phyloP scores from a whole-genome alignment of 257 asterid species.

The Primulina huaijiensis region DNA sequence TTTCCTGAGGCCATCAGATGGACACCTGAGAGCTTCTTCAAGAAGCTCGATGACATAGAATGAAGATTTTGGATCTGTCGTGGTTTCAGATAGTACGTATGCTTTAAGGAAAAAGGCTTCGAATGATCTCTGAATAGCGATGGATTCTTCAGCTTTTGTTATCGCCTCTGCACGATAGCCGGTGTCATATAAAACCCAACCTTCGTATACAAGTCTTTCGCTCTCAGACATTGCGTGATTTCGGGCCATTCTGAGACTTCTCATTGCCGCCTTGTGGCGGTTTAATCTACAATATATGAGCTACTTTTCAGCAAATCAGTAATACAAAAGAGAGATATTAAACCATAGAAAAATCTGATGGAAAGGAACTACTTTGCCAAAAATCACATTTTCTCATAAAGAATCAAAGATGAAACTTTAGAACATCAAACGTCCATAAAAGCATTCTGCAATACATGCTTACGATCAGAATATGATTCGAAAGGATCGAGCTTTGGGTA shows the following conservation, averaged over 20 bases:
- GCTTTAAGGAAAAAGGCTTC: constrained; percentile 96
- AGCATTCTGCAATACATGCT: constrained; percentile 1
- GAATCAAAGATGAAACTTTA: neutral
- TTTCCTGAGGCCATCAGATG: constrained; percentile 94
- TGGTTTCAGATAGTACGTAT: constrained; percentile 73
- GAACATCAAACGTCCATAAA: neutral
- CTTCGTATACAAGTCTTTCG: constrained; percentile 89
- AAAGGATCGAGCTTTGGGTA: neutral
- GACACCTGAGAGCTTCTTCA: constrained; percentile 97
- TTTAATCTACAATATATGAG: constrained; percentile 56
- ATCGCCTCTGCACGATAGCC: constrained; percentile 86
- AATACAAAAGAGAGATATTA: neutral
- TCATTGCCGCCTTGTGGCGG: constrained; percentile 96
- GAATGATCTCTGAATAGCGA: constrained; percentile 77
- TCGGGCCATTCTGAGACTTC: constrained; percentile 89
- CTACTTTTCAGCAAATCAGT: constrained; percentile 5
- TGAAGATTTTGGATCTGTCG: constrained; percentile 65
- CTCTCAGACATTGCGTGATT: constrained; percentile 72
- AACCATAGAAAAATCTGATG: neutral
- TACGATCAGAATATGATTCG: neutral
- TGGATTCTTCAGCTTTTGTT: constrained; percentile 85
- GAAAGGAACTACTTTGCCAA: constrained; percentile 1
- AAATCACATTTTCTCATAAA: neutral
- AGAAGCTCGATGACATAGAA: constrained; percentile 76
- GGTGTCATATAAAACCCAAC: constrained; percentile 89